A percentile compares a stretch with the other conserved stretches of the same genome.
Conservation (phyloP, 805 yeast species). For the Candida tammaniensis region DNA sequence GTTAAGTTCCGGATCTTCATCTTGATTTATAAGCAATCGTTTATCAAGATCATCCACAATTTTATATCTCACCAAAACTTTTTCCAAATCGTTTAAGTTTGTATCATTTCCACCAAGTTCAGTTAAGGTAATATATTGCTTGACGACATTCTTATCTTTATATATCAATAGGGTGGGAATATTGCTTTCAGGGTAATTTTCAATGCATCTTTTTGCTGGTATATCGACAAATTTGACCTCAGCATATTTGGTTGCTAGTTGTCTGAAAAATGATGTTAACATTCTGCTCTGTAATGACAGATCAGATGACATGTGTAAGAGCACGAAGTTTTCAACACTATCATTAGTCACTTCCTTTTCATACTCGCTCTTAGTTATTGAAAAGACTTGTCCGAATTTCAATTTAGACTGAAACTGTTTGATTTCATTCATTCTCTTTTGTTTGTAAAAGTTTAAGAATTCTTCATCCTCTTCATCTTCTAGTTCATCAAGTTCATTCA, state of each 20-base stretch:
- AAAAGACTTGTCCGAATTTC: conserved; percentile 72
- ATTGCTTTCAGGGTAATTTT: conserved; percentile 83
- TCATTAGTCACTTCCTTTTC: conserved; percentile 81
- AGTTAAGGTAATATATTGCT: conserved; percentile 77
- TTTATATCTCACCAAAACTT: conserved; percentile 60
- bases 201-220: conserved; percentile 87
- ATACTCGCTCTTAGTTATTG: conserved; percentile 86
- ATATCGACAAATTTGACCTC: conserved; percentile 92
- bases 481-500: conserved; percentile 80
- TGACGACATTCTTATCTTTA: conserved; percentile 70
- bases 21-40: conserved; percentile 58
- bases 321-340: conserved; percentile 61
- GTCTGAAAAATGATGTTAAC: conserved; percentile 53
- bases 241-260: conserved; percentile 63
- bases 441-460: conserved; percentile 73
- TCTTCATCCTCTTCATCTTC: conserved; percentile 96
- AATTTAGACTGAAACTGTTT: conserved; percentile 54
- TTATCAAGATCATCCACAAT: conserved; percentile 68
- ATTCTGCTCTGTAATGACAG: conserved; percentile 73
- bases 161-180: conserved; percentile 90
- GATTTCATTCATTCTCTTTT: conserved; percentile 74
- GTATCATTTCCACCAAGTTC: conserved; percentile 85
- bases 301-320: conserved; percentile 73
- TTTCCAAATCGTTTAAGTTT: conserved; percentile 65
- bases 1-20: conserved; percentile 50